Percentiles rank a stretch among this genome's conserved stretches.
phyloP scores from a whole-genome alignment of 202 grass and related monocot species.

The Thinopyrum obtusiflorum region DNA sequence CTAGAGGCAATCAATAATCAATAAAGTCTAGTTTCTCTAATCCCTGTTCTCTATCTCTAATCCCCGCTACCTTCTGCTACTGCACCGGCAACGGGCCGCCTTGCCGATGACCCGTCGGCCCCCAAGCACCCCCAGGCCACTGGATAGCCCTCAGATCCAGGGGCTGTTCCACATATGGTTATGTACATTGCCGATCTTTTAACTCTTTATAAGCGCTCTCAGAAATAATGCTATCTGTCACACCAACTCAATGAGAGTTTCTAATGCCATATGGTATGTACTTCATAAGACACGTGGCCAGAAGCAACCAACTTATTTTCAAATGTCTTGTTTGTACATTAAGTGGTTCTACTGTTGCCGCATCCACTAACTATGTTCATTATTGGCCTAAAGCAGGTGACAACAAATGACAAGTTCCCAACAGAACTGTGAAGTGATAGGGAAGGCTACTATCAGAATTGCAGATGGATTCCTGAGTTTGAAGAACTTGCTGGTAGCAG shows the following conservation, averaged over 20 bases:
- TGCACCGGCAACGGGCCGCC: background rate
- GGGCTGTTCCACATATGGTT: background rate
- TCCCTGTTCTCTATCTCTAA: background rate
- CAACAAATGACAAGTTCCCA: slow-evolving; percentile 25
- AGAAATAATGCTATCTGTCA: background rate
- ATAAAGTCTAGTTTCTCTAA: background rate
- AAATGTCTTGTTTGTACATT: background rate
- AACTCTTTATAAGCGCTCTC: background rate
- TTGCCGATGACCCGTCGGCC: background rate
- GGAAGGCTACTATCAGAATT: slow-evolving; percentile 26
- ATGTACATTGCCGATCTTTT: background rate
- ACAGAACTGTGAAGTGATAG: slow-evolving; percentile 14
- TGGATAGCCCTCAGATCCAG: background rate
- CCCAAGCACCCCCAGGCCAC: background rate
- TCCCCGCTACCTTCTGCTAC: background rate
- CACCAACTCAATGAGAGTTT: background rate
- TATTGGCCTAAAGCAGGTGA: slow-evolving; percentile 39
- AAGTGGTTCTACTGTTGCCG: background rate
- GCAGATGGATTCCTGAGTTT: slow-evolving; percentile 26
- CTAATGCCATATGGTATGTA: background rate
- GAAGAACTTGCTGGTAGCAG: slow-evolving; percentile 24
- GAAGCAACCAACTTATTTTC: slow-evolving; percentile 10
- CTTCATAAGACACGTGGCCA: background rate
- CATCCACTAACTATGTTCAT: slow-evolving; percentile 14
- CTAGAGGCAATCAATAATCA: background rate